A percentile compares a stretch with the other conserved stretches of the same genome.
phyloP scores from a whole-genome alignment of 305 asterid species.

The Fraxinus dipetala region DNA sequence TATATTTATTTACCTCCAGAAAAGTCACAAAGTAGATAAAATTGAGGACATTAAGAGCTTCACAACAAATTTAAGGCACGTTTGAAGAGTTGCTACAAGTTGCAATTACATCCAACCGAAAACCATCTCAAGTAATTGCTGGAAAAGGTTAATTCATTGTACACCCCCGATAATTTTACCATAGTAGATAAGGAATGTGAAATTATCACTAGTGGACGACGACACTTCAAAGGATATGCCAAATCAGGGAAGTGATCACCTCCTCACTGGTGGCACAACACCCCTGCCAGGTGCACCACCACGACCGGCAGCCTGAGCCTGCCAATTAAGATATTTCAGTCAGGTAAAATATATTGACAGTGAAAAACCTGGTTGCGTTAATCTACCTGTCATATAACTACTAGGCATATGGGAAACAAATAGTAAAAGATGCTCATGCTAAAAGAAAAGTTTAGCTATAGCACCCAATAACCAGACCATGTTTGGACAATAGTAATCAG shows the following conservation, averaged over 20 bases:
- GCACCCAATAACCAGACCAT: neutral
- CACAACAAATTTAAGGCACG: neutral
- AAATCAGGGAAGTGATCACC: slow-evolving; percentile 38
- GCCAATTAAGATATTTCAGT: slow-evolving; percentile 19
- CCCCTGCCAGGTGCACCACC: slow-evolving; percentile 88
- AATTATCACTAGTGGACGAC: slow-evolving; percentile 1
- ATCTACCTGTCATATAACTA: neutral
- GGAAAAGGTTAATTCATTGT: slow-evolving; percentile 21
- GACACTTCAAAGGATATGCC: slow-evolving; percentile 14
- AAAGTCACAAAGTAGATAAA: neutral
- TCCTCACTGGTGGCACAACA: slow-evolving; percentile 68
- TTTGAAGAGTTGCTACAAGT: slow-evolving; percentile 20
- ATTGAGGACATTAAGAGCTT: neutral
- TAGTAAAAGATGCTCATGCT: neutral
- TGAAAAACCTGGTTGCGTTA: neutral
- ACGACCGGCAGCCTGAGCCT: slow-evolving; percentile 93
- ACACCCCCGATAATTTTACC: slow-evolving; percentile 5
- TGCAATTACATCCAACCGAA: neutral
- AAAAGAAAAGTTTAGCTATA: neutral
- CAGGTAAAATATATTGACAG: slow-evolving; percentile 2
- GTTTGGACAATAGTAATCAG: neutral
- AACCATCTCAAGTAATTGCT: slow-evolving; percentile 8
- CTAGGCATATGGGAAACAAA: neutral
- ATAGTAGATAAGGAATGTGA: slow-evolving; percentile 8
- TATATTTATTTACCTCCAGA: neutral